A percentile compares a stretch with the other conserved stretches of the same genome.
phyloP scores from a whole-genome alignment of 805 yeast species.

The Ogataea saltuana region DNA sequence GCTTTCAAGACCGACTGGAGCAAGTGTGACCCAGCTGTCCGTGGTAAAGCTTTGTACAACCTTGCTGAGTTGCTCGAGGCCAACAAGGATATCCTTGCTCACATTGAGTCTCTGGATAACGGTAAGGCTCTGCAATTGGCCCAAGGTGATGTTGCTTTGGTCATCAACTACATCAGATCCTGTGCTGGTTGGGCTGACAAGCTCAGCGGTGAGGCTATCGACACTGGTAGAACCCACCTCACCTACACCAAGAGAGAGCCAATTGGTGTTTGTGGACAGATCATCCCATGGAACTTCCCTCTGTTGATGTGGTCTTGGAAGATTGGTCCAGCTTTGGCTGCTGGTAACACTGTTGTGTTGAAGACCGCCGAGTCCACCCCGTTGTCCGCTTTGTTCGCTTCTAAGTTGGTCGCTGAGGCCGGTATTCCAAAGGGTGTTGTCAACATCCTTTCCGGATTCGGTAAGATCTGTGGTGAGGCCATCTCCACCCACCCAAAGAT shows the following conservation, averaged over 20 bases:
- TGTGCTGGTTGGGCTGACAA: conserved; percentile 77
- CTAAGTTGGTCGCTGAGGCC: conserved; percentile 61
- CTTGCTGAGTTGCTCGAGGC: conserved; percentile 71
- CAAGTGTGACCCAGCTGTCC: conserved; percentile 53
- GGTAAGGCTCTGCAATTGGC: conserved; percentile 73
- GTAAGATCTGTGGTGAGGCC: conserved; percentile 71
- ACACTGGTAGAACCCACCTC: conserved; percentile 63
- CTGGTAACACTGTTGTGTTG: conserved; percentile 72
- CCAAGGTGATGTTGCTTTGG: conserved; percentile 65
- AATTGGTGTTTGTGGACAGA: conserved; percentile 80
- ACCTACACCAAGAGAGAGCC: conserved; percentile 73
- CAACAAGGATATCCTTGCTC: conserved; percentile 60
- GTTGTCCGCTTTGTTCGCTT: conserved; percentile 65
- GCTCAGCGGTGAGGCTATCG: conserved; percentile 61
- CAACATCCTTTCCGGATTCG: conserved; percentile 74
- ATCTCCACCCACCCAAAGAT: conserved; percentile 67
- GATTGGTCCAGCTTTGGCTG: conserved; percentile 74
- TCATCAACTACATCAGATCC: conserved; percentile 64
- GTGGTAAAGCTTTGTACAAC: conserved; percentile 54
- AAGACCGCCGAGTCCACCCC: conserved; percentile 82
- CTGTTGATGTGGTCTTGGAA: conserved; percentile 79
- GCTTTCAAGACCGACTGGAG: conserved; percentile 64
- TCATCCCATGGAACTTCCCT: conserved; percentile 87
- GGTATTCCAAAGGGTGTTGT: conserved; percentile 77
- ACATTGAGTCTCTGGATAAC: conserved; percentile 72